A percentile compares a stretch with the other conserved stretches of the same genome.
These are phyloP conservation scores for Jasminum sambac DNA, from an alignment of 257 asterid genomes.

Conservation along the genomic window DNA sequence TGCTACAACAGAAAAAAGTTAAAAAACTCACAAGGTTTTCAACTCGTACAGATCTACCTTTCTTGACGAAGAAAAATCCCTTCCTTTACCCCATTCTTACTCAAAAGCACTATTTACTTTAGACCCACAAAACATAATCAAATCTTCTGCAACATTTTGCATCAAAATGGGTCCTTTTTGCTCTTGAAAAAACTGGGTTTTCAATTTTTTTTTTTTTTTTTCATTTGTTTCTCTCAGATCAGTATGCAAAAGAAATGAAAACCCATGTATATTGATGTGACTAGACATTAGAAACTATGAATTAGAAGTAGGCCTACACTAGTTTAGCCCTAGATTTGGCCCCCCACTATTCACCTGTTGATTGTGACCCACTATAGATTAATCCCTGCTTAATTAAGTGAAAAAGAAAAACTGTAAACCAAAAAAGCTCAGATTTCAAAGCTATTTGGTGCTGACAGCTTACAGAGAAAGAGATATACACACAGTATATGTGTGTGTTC, in stretches of 20 bases:
- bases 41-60: background rate
- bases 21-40: background rate
- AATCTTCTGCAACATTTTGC: background rate
- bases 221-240: too few species aligned
- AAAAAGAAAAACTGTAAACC: constrained; percentile 6
- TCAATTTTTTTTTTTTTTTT: background rate
- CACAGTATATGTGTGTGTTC: background rate
- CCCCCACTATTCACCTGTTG: constrained; percentile 59
- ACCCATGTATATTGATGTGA: constrained; percentile 46
- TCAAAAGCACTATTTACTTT: background rate
- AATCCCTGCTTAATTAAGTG: constrained; percentile 45
- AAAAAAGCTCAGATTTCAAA: constrained; percentile 39
- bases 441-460: constrained; percentile 25
- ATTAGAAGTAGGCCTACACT: constrained; percentile 31
- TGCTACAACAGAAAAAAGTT: constrained; percentile 9
- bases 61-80: constrained; percentile 19
- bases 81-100: constrained; percentile 13
- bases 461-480: background rate
- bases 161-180: background rate
- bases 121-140: constrained; percentile 9
- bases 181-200: background rate
- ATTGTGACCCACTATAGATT: constrained; percentile 76
- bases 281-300: constrained; percentile 41
- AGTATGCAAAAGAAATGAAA: constrained; percentile 9
- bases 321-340: constrained; percentile 33